Base-by-base conservation (phyloP, 805 yeast species). In the Nematodospora valgi region DNA sequence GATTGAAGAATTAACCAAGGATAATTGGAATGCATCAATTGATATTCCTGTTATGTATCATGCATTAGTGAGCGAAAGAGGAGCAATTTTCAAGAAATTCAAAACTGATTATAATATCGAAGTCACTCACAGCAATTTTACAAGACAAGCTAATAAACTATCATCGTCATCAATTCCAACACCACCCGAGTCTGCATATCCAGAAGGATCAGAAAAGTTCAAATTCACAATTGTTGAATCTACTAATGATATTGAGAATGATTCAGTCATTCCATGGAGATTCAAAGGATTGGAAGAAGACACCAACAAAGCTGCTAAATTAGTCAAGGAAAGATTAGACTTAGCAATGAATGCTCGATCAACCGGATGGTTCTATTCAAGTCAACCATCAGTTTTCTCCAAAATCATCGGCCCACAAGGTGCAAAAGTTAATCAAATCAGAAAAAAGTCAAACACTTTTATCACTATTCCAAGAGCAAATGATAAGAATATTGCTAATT, bases 381-480 rank as follows among this genome's bases (percentile, higher is more conserved):
- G 74, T 27, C 69, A 75, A 38, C 57, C 69, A 18, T 59, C 77
- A 10, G 52, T 59, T 18, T 82, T 83, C 57, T 73, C 82, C 39
- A 74, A 70, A 54, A 67, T 86, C 35, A 75, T 87, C 44, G 96
- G 96, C 6, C 78, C 86, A 11, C 81, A 76, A 46, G 96, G 96
- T 30, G 60, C 78, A 23, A 78, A 74, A 42, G 68, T 86, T 52
- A 77, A 72, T 49, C 62, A 63, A 44, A 70, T 86, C 40, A 78
- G 93, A 64, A 63, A 64, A 18, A 63, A 70, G 39, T 66, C 83
- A 14, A 76, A 74, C 13, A 69, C 82, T 24, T 68, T 74, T 38
- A 74, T 85, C 42, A 67, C 70, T 32, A 77, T 84, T 36, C 94
- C 93, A 46, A 76, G 77, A 57, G 62, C 63, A 30, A 58, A 56